Percentiles rank a stretch among this genome's conserved stretches.
Evolutionary conservation across 2,329 filamentous ascomycete genomes (phyloP).

Genomic region (Penicillium thymicola): DNA sequence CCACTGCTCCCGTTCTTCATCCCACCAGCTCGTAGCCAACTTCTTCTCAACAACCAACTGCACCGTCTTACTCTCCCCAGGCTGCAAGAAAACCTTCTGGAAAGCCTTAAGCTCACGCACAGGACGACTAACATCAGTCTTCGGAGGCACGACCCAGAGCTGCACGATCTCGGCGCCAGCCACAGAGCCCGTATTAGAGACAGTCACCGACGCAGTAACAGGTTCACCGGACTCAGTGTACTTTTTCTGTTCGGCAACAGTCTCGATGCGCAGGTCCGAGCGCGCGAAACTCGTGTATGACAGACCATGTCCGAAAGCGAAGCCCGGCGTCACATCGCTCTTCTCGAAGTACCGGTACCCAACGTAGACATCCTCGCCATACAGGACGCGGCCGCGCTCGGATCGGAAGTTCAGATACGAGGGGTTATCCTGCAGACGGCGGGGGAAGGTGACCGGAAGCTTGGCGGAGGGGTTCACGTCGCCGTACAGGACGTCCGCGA

Average conservation of each 20-base stretch:
- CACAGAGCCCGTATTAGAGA: constrained; percentile 54
- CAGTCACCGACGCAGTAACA: constrained; percentile 44
- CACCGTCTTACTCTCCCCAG: constrained; percentile 58
- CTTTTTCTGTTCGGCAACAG: constrained; percentile 24
- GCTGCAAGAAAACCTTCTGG: constrained; percentile 59
- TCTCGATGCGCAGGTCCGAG: constrained; percentile 44
- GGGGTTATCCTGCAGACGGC: constrained; percentile 65
- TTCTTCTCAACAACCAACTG: constrained; percentile 59
- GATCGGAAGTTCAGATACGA: constrained; percentile 70
- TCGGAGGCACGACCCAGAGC: constrained; percentile 49
- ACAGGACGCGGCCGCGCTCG: constrained; percentile 68
- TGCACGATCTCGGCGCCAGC: constrained; percentile 56
- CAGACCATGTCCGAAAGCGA: constrained; percentile 76
- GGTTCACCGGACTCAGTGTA: constrained; percentile 46
- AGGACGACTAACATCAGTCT: constrained; percentile 53
- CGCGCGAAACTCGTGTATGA: constrained; percentile 70
- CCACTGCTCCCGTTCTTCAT: constrained; percentile 65
- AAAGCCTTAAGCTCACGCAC: constrained; percentile 65
- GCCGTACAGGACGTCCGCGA: constrained; percentile 74
- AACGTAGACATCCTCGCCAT: constrained; percentile 77
- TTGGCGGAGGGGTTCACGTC: constrained; percentile 72
- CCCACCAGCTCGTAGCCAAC: constrained; percentile 67
- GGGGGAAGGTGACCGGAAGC: constrained; percentile 70
- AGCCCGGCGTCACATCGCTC: constrained; percentile 62
- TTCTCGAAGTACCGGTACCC: constrained; percentile 80